These are phyloP conservation scores for Dothidotthia symphoricarpi DNA, from an alignment of 2,329 filamentous ascomycete genomes.

Conservation along the genomic window DNA sequence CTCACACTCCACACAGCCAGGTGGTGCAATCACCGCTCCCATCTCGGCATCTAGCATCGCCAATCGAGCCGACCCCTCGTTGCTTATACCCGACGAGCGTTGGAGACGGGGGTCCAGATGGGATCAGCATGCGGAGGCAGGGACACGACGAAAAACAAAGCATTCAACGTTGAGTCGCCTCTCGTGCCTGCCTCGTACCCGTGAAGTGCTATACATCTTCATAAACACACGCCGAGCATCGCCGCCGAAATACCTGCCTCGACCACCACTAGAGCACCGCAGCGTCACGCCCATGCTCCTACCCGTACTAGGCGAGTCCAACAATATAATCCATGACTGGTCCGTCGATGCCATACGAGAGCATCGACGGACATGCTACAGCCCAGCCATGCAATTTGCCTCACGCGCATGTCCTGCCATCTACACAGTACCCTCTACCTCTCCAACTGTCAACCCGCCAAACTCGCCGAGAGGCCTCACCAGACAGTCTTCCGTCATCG, in stretches of 20 bases:
- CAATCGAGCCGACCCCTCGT: slow-evolving; percentile 26
- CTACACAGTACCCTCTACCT: slow-evolving; percentile 10
- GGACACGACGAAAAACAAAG: slow-evolving; percentile 23
- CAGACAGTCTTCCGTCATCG: slow-evolving; percentile 14
- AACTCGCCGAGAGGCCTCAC: slow-evolving; percentile 32
- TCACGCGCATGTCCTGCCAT: slow-evolving; percentile 20
- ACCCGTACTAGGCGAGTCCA: slow-evolving; percentile 20
- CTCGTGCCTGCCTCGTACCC: neutral
- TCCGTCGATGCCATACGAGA: slow-evolving; percentile 9
- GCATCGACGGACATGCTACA: too few relatives aligned
- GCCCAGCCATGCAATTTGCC: slow-evolving; percentile 20
- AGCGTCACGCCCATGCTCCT: neutral
- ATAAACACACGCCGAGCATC: too few relatives aligned
- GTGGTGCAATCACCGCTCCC: slow-evolving; percentile 7
- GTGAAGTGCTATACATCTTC: neutral
- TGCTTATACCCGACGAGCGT: slow-evolving; percentile 31
- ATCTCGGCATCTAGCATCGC: slow-evolving; percentile 17
- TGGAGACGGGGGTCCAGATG: slow-evolving; percentile 19
- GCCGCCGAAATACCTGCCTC: too few relatives aligned
- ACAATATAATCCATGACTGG: slow-evolving; percentile 14
- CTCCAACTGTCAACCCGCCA: slow-evolving; percentile 16
- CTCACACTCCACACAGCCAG: slow-evolving; percentile 14
- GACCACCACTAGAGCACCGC: too few relatives aligned
- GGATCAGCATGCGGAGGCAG: slow-evolving; percentile 23
- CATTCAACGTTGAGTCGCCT: slow-evolving; percentile 10